Percentiles rank a stretch among this genome's conserved stretches.
Conservation (phyloP, 2,329 filamentous ascomycete genomes). For the Xylaria sp. region DNA sequence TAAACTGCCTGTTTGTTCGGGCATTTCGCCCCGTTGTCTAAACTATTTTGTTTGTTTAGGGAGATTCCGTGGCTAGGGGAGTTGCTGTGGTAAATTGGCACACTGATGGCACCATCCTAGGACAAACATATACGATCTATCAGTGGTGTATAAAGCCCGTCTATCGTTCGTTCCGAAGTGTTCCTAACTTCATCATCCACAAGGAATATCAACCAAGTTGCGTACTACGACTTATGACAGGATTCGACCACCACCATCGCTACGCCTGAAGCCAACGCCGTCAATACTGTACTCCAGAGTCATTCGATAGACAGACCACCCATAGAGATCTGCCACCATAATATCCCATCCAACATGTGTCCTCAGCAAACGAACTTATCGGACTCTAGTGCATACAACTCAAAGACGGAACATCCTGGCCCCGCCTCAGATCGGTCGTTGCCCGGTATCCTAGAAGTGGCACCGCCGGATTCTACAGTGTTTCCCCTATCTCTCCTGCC, state of each 20-base stretch:
- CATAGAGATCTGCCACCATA: neutral
- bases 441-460: neutral
- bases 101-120: neutral
- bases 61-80: neutral
- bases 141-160: neutral
- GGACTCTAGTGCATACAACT: neutral
- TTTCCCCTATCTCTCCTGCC: neutral
- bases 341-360: neutral
- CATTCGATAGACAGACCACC: neutral
- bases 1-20: too few species aligned
- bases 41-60: neutral
- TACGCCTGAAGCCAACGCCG: neutral
- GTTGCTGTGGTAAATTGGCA: neutral
- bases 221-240: neutral
- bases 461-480: neutral
- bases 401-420: neutral
- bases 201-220: neutral
- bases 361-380: neutral
- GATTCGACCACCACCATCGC: neutral
- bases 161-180: neutral
- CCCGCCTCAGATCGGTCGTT: neutral
- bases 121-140: neutral
- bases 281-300: neutral
- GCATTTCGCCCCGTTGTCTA: conserved; percentile 34
- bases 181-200: neutral